phyloP scores from a whole-genome alignment of 805 yeast genomes.

The Suhomyces pyralidae region DNA sequence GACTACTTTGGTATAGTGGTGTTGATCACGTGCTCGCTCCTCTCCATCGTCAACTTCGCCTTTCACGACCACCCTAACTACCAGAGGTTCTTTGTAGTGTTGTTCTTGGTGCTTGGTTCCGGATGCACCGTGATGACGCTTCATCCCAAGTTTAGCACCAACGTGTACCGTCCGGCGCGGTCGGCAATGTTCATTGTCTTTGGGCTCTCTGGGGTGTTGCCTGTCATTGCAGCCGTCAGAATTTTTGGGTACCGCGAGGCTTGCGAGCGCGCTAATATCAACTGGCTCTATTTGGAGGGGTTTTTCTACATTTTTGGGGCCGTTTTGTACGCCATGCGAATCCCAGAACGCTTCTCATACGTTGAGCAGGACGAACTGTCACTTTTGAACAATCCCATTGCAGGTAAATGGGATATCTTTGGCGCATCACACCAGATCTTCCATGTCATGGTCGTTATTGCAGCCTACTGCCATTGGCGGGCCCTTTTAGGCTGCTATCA shows the following conservation, averaged over 20 bases:
- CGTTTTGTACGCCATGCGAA: constrained; percentile 65
- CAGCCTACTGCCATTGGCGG: constrained; percentile 69
- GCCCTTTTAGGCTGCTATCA: constrained; percentile 60
- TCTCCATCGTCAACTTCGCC: constrained; percentile 38
- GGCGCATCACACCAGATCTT: constrained; percentile 88
- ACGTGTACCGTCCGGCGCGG: constrained; percentile 71
- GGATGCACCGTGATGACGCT: constrained; percentile 64
- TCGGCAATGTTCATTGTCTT: constrained; percentile 77
- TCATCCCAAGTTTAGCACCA: constrained; percentile 61
- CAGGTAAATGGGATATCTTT: constrained; percentile 53
- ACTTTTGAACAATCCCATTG: constrained; percentile 9
- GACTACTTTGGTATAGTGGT: constrained; percentile 76
- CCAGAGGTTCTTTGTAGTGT: constrained; percentile 35
- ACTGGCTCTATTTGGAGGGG: constrained; percentile 70
- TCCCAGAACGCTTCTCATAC: constrained; percentile 64
- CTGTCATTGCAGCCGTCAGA: constrained; percentile 54
- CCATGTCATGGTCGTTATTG: constrained; percentile 72
- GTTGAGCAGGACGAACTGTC: constrained; percentile 16
- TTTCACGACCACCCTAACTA: constrained; percentile 43
- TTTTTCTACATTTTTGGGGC: constrained; percentile 78
- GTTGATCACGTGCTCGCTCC: constrained; percentile 61
- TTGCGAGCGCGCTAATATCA: constrained; percentile 49
- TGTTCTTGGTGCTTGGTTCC: constrained; percentile 56
- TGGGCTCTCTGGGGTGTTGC: constrained; percentile 75
- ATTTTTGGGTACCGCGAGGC: constrained; percentile 51